Conservation (phyloP, 2,329 filamentous ascomycete genomes). For the Tolypocladium pustulatum region DNA sequence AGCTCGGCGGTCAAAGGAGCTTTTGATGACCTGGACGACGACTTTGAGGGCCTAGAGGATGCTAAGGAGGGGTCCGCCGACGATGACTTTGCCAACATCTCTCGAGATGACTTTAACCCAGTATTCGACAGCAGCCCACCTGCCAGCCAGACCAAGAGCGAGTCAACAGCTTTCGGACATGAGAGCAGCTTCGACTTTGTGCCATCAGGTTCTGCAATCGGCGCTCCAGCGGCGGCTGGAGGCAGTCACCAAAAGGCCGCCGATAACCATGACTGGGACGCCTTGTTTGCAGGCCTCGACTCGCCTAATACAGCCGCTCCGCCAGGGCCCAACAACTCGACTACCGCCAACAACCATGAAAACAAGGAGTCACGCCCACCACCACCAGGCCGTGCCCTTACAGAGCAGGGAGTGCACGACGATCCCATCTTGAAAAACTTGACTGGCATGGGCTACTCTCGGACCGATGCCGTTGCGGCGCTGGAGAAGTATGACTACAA, state of each 20-base stretch:
- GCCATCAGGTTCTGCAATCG: slow-evolving; percentile 22
- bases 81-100: slow-evolving; percentile 69
- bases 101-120: slow-evolving; percentile 69
- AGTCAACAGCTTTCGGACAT: slow-evolving; percentile 39
- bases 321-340: slow-evolving; percentile 3
- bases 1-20: slow-evolving; percentile 33
- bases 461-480: slow-evolving; percentile 63
- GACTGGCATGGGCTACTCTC: slow-evolving; percentile 78
- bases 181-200: slow-evolving; percentile 52
- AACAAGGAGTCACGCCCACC: slow-evolving; percentile 15
- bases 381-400: slow-evolving; percentile 53
- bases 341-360: slow-evolving; percentile 2
- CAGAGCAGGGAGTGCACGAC: slow-evolving; percentile 68
- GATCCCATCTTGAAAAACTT: slow-evolving; percentile 85
- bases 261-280: slow-evolving; percentile 79
- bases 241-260: slow-evolving; percentile 26
- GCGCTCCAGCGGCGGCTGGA: slow-evolving; percentile 26
- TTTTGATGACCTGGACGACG: slow-evolving; percentile 68
- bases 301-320: slow-evolving; percentile 28
- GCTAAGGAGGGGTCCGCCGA: slow-evolving; percentile 72
- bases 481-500: slow-evolving; percentile 96
- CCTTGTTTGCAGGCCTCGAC: slow-evolving; percentile 78
- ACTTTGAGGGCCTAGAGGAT: slow-evolving; percentile 75
- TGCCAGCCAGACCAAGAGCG: slow-evolving; percentile 42
- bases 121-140: slow-evolving; percentile 65